phyloP scores from a whole-genome alignment of 305 asterid genomes.

The Solanum aculeatissimum region DNA sequence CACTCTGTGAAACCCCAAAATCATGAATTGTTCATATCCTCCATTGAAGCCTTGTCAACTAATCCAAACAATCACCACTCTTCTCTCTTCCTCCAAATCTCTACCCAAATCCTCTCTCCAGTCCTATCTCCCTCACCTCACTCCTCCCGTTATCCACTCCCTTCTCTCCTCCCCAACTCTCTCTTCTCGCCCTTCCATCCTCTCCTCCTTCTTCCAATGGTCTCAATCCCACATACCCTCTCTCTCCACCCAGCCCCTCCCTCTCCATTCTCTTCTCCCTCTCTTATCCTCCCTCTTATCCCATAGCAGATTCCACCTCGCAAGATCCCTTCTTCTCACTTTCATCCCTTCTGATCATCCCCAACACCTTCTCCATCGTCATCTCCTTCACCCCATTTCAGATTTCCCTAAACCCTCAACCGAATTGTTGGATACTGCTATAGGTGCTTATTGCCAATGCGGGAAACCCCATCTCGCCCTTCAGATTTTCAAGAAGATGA shows the following conservation, averaged over 20 bases:
- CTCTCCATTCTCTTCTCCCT: conserved; percentile 47
- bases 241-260: conserved; percentile 23
- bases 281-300: conserved; percentile 45
- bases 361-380: conserved; percentile 42
- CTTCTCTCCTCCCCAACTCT: conserved; percentile 48
- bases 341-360: conserved; percentile 66
- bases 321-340: conserved; percentile 39
- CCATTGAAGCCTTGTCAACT: conserved; percentile 34
- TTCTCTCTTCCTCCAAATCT: conserved; percentile 27
- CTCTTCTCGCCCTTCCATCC: conserved; percentile 16
- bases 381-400: conserved; percentile 35
- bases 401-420: conserved; percentile 35
- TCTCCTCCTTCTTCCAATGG: conserved; percentile 51
- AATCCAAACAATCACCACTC: conserved; percentile 11
- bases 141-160: conserved; percentile 51
- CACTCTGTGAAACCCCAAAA: not conserved
- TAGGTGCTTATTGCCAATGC: conserved; percentile 52
- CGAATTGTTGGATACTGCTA: conserved; percentile 45
- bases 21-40: not conserved
- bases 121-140: conserved; percentile 45
- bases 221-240: conserved; percentile 29
- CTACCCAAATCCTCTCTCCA: conserved; percentile 22
- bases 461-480: conserved; percentile 53
- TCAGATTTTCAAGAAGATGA: conserved; percentile 72
- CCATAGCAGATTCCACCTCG: conserved; percentile 39